Base-by-base conservation (phyloP, 345 rosid species). In the Trapa bicornis region DNA sequence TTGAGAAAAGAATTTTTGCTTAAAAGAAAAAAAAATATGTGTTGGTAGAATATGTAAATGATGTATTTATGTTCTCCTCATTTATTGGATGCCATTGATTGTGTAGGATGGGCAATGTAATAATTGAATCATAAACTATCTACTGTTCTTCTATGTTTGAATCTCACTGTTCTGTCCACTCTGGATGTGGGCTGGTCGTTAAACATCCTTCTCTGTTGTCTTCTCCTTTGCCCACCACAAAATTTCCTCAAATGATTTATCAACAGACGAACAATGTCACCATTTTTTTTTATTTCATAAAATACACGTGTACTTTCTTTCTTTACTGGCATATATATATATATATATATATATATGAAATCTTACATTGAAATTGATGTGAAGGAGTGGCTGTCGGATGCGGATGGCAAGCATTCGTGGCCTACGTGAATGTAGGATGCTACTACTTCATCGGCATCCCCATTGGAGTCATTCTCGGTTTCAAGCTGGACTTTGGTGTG, bases 371-470 rank as follows among this genome's bases (percentile, higher is more conserved):
- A 47, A 36, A 33, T 0, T 36, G 10, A 5, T 11, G 48, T 45
- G 64, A 61, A 84, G 93, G 96, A 33, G 97, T 87, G 56, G 95
- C 90, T 42, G 92, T 86, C 29, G 97, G 92, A 1, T 86, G 92
- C 61, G 92, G 94, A 72, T 87, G 97, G 95, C 92, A 90, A 76
- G 88, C 94, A 14, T 81, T 87, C 78, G 92, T 91, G 14, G 97
- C 97, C 5, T 91, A 84, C 37, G 89, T 91, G 0, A 90, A 88
- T 50, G 79, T 88, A 5, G 97, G 87, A 22, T 88, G 95, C 64
- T 91, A 86, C 72, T 86, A 86, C 75, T 1, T 87, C 7, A 74
- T 87, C 37, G 92, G 92, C 1, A 64, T 86, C 16, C 97, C 92
- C 0, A 12, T 86, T 1, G 96, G 93, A 0, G 79, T 76, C 6